Conservation (phyloP, 2,329 filamentous ascomycete genomes). For the Alternaria metachromatica region DNA sequence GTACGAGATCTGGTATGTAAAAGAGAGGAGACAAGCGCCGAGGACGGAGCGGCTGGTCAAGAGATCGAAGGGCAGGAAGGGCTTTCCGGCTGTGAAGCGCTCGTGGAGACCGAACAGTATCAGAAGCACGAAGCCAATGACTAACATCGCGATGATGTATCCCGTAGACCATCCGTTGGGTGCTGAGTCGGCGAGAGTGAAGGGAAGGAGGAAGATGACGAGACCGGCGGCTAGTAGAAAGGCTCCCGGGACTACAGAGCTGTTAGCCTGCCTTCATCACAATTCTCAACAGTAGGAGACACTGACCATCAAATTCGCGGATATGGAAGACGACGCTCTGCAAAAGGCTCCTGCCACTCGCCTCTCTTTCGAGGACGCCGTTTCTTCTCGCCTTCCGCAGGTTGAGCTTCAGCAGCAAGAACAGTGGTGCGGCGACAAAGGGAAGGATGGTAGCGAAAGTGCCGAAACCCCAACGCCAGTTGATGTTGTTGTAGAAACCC, state of each 20-base stretch:
- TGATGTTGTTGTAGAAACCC: slow-evolving; percentile 53
- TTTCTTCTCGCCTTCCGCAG: slow-evolving; percentile 64
- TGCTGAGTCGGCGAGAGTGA: slow-evolving; percentile 50
- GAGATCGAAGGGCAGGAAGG: slow-evolving; percentile 51
- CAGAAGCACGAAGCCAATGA: slow-evolving; percentile 42
- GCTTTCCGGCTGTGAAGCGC: slow-evolving; percentile 43
- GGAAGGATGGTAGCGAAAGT: slow-evolving; percentile 68
- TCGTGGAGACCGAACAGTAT: slow-evolving; percentile 47
- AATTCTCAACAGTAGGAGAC: accelerated
- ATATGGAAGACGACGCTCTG: slow-evolving; percentile 61
- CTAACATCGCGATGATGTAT: slow-evolving; percentile 47
- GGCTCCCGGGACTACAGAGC: slow-evolving; percentile 57
- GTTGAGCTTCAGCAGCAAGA: slow-evolving; percentile 59
- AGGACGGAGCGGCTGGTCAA: slow-evolving; percentile 50
- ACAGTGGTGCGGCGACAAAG: slow-evolving; percentile 65
- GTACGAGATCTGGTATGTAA: slow-evolving; percentile 33
- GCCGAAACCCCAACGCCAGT: slow-evolving; percentile 72
- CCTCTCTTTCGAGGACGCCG: slow-evolving; percentile 56
- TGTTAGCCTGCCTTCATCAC: background rate
- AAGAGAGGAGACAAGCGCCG: slow-evolving; percentile 58
- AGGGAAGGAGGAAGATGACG: slow-evolving; percentile 73
- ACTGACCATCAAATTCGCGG: slow-evolving; percentile 63
- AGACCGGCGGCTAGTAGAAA: slow-evolving; percentile 66
- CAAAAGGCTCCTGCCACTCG: slow-evolving; percentile 51
- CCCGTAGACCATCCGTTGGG: slow-evolving; percentile 28